Percentiles rank a stretch among this genome's conserved stretches.
Evolutionary conservation across 2,329 filamentous ascomycete genomes (phyloP).

Genomic region (Albifimbria verrucaria): DNA sequence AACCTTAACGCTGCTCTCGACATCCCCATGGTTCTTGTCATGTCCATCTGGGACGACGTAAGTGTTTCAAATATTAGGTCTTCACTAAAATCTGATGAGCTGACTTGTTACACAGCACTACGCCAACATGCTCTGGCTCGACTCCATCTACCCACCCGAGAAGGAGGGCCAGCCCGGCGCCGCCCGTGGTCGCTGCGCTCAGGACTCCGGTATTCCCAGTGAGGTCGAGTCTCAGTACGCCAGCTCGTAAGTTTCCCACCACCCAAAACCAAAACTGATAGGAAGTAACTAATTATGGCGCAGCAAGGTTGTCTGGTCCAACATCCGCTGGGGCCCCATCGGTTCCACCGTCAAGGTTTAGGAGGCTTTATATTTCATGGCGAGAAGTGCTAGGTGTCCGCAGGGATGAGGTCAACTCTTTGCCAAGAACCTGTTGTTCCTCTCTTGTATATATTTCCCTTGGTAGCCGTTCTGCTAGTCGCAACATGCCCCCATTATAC

Average conservation of each 20-base stretch:
- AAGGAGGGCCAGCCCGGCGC: conserved; percentile 19
- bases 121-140: conserved; percentile 69
- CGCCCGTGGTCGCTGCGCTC: conserved; percentile 19
- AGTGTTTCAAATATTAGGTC: conserved; percentile 6
- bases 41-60: conserved; percentile 52
- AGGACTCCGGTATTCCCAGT: conserved; percentile 19
- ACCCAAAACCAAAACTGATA: background rate
- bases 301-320: conserved; percentile 39
- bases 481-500: too few species aligned
- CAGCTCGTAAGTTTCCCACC: conserved; percentile 10
- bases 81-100: conserved; percentile 19
- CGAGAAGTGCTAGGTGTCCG: too few species aligned
- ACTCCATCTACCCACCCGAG: conserved; percentile 54
- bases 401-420: too few species aligned
- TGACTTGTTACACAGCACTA: conserved; percentile 36
- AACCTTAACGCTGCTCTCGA: conserved; percentile 52
- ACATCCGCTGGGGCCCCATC: conserved; percentile 44
- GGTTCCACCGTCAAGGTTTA: conserved; percentile 13
- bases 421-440: too few species aligned
- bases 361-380: background rate
- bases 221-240: conserved; percentile 15
- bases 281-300: conserved; percentile 21
- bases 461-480: too few species aligned
- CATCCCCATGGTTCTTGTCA: conserved; percentile 61
- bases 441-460: too few species aligned